These are phyloP conservation scores for Elaeis guineensis DNA, from an alignment of 176 grass and related monocot genomes.

Conservation along the genomic window DNA sequence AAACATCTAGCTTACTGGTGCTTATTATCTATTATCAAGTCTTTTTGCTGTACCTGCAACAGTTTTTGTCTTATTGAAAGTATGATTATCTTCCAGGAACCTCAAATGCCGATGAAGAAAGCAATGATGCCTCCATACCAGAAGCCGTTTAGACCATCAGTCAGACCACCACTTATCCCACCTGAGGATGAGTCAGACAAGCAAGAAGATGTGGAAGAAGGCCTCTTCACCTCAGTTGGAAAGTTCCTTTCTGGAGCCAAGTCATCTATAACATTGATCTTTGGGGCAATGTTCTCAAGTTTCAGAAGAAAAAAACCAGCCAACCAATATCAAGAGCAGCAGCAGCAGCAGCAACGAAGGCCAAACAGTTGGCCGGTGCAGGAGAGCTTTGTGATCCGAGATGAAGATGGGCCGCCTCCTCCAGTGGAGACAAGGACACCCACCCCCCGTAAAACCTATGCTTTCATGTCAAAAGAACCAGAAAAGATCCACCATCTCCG, in stretches of 20 bases:
- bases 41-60: too few relatives aligned
- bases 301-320: background rate
- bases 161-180: slow-evolving; percentile 7
- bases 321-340: background rate
- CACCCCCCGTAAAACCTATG: slow-evolving; percentile 3
- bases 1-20: too few relatives aligned
- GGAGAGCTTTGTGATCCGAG: slow-evolving; percentile 4
- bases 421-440: slow-evolving; percentile 5
- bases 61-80: too few relatives aligned
- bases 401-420: slow-evolving; percentile 4
- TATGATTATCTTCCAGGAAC: background rate
- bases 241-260: background rate
- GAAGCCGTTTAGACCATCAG: slow-evolving; percentile 1
- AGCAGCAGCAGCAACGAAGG: background rate
- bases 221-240: slow-evolving; percentile 9
- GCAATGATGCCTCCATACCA: slow-evolving; percentile 7
- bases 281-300: background rate
- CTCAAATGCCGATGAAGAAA: background rate
- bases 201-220: slow-evolving; percentile 7
- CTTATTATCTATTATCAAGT: too few relatives aligned
- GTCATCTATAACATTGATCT: background rate
- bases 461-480: slow-evolving; percentile 13
- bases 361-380: background rate
- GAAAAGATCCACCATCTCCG: slow-evolving; percentile 2
- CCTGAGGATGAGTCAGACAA: background rate